Evolutionary conservation across 176 grass and related monocot genomes (phyloP), one percentile per base, ranked within the genome.

Genomic region (Zoysia pacifica): DNA sequence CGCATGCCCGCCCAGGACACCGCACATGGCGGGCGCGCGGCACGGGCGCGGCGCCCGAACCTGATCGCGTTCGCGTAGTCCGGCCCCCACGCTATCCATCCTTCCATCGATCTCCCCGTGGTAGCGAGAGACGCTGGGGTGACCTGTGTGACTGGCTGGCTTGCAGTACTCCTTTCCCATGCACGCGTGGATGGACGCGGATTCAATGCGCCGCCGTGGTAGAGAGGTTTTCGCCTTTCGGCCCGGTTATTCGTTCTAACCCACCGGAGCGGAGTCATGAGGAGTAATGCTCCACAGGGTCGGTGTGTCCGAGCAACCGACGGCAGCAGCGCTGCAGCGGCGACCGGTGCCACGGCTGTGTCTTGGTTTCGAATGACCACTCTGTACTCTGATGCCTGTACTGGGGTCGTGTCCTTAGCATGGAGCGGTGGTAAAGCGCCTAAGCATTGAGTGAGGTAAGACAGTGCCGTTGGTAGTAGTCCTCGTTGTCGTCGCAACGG

Each of bases 181-280:
- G 56, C 56, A 4, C 3, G 3, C 4, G 37, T 28, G 55, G 19
- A 19, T 45, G 5, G 44, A 45, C 13, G 8, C 61, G 43, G 35
- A 68, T 88, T 85, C 49, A 81, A 81, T 89, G 87, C 87, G 82
- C 87, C 87, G 87, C 72, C 37, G 0, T 59, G 72, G 87, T 89
- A 72, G 62, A 45, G 41, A 37, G 16, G 15, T 61, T n/a, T 35
- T n/a, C 47, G 42, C 56, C 15, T 36, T 35, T 16, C 4, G 38
- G 70, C 35, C 6, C 12, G n/a, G 11, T 48, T 35, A 9, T n/a
- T 20, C 54, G 36, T 48, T 28, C 28, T 28, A 28, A 28, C 48
- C 43, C 58, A 49, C 28, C n/a, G 74, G 20, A 48, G 11, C 18
- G 72, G 40, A 20, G 53, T 75, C 41, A 60, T 45, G 38, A 20